Evolutionary conservation across 2,329 filamentous ascomycete species (phyloP).

Genomic region (Zalaria sp.): DNA sequence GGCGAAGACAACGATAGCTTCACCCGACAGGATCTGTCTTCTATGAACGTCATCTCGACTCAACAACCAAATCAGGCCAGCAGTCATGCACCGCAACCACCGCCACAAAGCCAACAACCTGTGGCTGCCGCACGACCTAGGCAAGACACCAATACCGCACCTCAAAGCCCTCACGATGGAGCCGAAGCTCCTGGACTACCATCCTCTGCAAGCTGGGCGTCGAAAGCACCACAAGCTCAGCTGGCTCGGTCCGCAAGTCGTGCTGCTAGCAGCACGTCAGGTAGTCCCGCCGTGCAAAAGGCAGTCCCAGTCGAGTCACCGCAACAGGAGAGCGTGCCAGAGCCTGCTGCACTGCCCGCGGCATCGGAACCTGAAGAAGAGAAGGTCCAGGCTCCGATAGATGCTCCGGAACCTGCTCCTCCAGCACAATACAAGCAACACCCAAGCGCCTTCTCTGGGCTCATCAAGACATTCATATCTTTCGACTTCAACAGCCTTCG

Average conservation of each 20-base stretch:
- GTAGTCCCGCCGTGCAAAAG: neutral
- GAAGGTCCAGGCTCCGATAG: too few species aligned
- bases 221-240: conserved; percentile 48
- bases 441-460: conserved; percentile 13
- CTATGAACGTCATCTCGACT: conserved; percentile 79
- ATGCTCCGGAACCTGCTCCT: too few species aligned
- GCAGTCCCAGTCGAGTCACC: neutral
- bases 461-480: conserved; percentile 25
- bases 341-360: conserved; percentile 2
- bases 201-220: conserved; percentile 87
- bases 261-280: conserved; percentile 52
- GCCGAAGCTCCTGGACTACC: conserved; percentile 80
- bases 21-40: conserved; percentile 83
- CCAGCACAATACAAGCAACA: too few species aligned
- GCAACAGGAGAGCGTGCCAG: conserved; percentile 3
- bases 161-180: conserved; percentile 26
- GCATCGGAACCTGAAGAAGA: conserved; percentile 3
- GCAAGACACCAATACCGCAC: conserved; percentile 25
- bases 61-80: conserved; percentile 43
- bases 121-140: conserved; percentile 43
- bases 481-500: conserved; percentile 35
- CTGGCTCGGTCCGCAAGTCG: conserved; percentile 69
- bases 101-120: conserved; percentile 34
- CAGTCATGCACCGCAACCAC: conserved; percentile 28
- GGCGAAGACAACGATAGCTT: conserved; percentile 98